Percentiles rank a stretch among this genome's conserved stretches.
Conservation (phyloP, 139 green algal genomes). For the Astrephomene gubernaculifera region DNA sequence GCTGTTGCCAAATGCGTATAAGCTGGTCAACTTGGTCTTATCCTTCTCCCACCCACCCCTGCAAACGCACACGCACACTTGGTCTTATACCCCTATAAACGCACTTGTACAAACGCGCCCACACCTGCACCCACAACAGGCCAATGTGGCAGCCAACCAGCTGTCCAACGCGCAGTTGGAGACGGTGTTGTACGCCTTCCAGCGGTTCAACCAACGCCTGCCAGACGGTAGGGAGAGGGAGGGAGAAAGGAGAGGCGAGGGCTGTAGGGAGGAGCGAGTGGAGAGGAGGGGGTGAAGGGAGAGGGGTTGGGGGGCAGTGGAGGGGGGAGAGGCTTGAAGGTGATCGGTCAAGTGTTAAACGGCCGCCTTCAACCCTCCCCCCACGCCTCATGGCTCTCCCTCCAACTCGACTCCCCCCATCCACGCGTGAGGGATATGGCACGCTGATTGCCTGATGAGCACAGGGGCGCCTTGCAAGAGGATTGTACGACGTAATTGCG, state of each 20-base stretch:
- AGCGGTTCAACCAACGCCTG: conserved; percentile 66
- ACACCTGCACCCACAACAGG: not conserved
- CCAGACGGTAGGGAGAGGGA: not conserved
- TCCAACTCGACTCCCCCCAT: too few species aligned
- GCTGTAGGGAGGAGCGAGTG: too few species aligned
- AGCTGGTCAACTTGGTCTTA: not conserved
- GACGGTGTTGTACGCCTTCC: conserved; percentile 79
- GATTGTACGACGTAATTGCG: too few species aligned
- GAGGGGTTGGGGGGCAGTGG: too few species aligned
- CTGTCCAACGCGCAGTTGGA: conserved; percentile 75
- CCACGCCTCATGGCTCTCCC: too few species aligned
- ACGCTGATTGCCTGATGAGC: too few species aligned
- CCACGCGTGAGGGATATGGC: too few species aligned
- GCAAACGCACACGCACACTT: not conserved
- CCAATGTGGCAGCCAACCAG: not conserved
- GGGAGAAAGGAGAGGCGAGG: not conserved
- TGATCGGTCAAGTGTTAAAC: too few species aligned
- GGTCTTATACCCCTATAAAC: not conserved
- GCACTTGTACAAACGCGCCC: not conserved
- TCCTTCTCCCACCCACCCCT: not conserved
- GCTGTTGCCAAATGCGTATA: not conserved
- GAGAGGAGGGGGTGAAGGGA: too few species aligned
- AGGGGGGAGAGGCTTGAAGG: too few species aligned
- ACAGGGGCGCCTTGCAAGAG: too few species aligned
- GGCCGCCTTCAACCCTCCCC: too few species aligned